phyloP scores from a whole-genome alignment of 768 basidiomycete genomes.

The Podaxis carcinomalis region DNA sequence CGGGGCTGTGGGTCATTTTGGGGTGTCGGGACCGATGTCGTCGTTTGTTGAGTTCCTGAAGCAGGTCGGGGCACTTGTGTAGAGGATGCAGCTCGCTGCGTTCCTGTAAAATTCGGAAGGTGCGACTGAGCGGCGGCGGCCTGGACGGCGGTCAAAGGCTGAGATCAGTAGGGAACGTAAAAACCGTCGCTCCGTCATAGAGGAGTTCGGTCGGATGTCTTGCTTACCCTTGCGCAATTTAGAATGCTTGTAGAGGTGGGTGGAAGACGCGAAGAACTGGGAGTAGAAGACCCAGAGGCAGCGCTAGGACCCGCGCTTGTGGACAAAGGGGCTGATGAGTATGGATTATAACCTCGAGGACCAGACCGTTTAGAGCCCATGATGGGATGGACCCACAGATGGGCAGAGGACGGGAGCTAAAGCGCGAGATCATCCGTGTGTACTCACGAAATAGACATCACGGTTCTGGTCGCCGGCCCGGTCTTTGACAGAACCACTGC shows the following conservation, averaged over 20 bases:
- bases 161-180: neutral
- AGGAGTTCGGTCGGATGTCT: neutral
- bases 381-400: neutral
- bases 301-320: neutral
- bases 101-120: neutral
- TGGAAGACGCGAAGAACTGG: neutral
- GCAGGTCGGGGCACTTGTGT: neutral
- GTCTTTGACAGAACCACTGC: neutral
- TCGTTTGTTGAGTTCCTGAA: neutral
- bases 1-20: neutral
- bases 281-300: neutral
- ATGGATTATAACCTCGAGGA: neutral
- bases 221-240: neutral
- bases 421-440: neutral
- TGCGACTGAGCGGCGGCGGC: neutral
- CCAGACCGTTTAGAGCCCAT: slow-evolving; percentile 7
- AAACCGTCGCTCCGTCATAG: neutral
- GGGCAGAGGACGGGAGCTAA: neutral
- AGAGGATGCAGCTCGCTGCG: neutral
- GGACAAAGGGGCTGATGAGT: neutral
- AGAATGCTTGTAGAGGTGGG: neutral
- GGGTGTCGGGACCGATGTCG: neutral
- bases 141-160: neutral
- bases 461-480: neutral
- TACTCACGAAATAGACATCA: too few relatives aligned